These are phyloP conservation scores for Herpetospermum pedunculosum DNA, from an alignment of 306 rosid species.

Conservation along the genomic window DNA sequence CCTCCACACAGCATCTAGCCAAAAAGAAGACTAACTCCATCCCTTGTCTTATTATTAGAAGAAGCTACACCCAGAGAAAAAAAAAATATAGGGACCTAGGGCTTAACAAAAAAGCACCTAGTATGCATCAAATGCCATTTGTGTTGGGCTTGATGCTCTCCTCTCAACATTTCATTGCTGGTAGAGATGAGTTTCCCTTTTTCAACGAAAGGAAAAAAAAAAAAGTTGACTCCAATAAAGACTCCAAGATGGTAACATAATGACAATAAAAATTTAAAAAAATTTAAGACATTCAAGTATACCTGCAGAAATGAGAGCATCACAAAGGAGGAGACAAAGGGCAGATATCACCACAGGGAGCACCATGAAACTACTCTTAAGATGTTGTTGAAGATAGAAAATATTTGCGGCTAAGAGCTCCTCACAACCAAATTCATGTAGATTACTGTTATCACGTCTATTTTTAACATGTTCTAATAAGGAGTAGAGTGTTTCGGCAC, in stretches of 20 bases:
- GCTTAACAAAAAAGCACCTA: background rate
- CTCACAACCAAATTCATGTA: constrained; percentile 26
- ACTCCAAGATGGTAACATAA: background rate
- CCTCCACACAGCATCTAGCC: background rate
- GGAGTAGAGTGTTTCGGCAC: constrained; percentile 35
- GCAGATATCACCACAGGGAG: constrained; percentile 67
- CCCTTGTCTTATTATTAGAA: background rate
- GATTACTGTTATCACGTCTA: constrained; percentile 20
- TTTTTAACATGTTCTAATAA: constrained; percentile 30
- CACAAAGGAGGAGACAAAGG: constrained; percentile 48
- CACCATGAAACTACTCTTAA: constrained; percentile 26
- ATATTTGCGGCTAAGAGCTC: constrained; percentile 55
- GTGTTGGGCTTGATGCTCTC: background rate
- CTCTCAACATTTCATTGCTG: background rate
- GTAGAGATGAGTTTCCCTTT: background rate
- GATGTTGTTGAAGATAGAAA: constrained; percentile 53
- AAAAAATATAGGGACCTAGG: background rate
- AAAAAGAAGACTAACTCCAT: background rate
- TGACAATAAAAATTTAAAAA: background rate
- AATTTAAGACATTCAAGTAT: constrained; percentile 8
- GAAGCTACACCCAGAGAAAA: background rate
- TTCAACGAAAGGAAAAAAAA: background rate
- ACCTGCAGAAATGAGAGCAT: constrained; percentile 38
- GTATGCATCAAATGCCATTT: background rate
- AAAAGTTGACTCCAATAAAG: background rate